Conservation (phyloP, 2,329 filamentous ascomycete species). For the Colletotrichum plurivorum region DNA sequence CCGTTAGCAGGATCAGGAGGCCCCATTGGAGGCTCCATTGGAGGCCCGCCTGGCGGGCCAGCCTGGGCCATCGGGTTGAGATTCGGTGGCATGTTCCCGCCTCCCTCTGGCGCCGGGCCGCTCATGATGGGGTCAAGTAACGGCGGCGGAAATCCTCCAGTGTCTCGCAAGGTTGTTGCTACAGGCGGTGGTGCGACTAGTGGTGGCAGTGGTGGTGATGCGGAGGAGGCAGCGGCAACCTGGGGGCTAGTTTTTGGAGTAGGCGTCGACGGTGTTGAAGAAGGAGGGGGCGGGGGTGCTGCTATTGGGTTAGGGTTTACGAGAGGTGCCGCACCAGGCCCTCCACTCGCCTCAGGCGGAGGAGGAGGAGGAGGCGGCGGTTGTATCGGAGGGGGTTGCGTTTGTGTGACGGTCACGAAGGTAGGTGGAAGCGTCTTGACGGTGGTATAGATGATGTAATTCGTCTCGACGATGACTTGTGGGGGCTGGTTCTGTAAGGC, state of each 20-base stretch:
- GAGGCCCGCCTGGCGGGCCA: slow-evolving; percentile 9
- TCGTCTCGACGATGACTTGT: slow-evolving; percentile 28
- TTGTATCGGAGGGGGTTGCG: slow-evolving; percentile 2
- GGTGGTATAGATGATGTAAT: slow-evolving; percentile 20
- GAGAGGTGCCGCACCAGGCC: slow-evolving; percentile 7
- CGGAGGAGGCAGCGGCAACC: slow-evolving; percentile 13
- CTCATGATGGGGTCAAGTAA: slow-evolving; percentile 14
- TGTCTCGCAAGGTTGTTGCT: slow-evolving; percentile 11
- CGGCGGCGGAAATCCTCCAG: background rate
- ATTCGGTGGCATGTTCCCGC: background rate
- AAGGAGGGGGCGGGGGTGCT: too few relatives aligned
- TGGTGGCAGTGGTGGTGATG: background rate
- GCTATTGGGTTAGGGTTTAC: slow-evolving; percentile 6
- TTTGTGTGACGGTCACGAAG: slow-evolving; percentile 25
- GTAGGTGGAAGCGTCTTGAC: slow-evolving; percentile 9
- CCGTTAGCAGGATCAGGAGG: slow-evolving; percentile 31
- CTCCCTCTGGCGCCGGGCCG: slow-evolving; percentile 2
- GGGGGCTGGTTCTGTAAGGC: slow-evolving; percentile 6
- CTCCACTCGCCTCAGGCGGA: background rate
- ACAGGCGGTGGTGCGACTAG: background rate
- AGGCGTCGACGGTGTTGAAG: background rate
- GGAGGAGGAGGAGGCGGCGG: background rate
- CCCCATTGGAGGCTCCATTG: slow-evolving; percentile 24
- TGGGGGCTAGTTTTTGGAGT: slow-evolving; percentile 1
- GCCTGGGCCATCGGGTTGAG: slow-evolving; percentile 15